Evolutionary conservation across 129 eudicot genomes (phyloP).

Genomic region (Flaveria trinervia): DNA sequence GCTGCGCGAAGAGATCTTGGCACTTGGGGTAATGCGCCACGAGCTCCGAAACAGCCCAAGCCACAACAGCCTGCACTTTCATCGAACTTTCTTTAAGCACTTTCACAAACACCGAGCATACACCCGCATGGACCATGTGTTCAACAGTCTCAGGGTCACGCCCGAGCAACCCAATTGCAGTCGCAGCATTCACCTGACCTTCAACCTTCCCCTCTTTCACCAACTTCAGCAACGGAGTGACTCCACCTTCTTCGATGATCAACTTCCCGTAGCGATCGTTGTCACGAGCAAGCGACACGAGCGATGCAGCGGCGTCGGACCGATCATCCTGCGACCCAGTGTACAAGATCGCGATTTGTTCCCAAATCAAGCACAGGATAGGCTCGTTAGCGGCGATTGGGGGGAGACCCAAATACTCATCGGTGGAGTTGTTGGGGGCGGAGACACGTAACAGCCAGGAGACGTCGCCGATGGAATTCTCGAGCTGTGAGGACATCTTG

Average conservation of each 20-base stretch:
- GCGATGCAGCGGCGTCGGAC: slow-evolving; percentile 53
- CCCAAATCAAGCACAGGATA: slow-evolving; percentile 46
- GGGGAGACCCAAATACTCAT: slow-evolving; percentile 44
- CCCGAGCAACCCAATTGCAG: slow-evolving; percentile 45
- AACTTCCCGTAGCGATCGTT: slow-evolving; percentile 50
- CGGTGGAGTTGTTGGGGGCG: slow-evolving; percentile 35
- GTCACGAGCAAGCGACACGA: slow-evolving; percentile 45
- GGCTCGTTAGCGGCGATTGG: slow-evolving; percentile 56
- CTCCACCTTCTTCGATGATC: slow-evolving; percentile 54
- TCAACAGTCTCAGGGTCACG: slow-evolving; percentile 51
- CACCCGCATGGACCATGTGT: slow-evolving; percentile 45
- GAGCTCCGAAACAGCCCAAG: slow-evolving; percentile 54
- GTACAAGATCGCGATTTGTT: slow-evolving; percentile 39
- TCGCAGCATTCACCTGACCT: slow-evolving; percentile 50
- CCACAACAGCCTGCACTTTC: slow-evolving; percentile 53
- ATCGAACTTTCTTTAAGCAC: slow-evolving; percentile 47
- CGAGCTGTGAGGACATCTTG: slow-evolving; percentile 41
- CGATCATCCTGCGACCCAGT: slow-evolving; percentile 39
- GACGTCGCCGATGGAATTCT: slow-evolving; percentile 48
- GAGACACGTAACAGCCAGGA: slow-evolving; percentile 50
- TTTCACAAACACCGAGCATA: slow-evolving; percentile 47
- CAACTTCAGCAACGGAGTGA: slow-evolving; percentile 48
- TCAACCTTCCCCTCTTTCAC: slow-evolving; percentile 45
- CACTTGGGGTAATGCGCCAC: slow-evolving; percentile 37
- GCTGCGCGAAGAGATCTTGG: slow-evolving; percentile 48